Conservation (phyloP, 2,329 filamentous ascomycete species). For the Aspergillus texensis region DNA sequence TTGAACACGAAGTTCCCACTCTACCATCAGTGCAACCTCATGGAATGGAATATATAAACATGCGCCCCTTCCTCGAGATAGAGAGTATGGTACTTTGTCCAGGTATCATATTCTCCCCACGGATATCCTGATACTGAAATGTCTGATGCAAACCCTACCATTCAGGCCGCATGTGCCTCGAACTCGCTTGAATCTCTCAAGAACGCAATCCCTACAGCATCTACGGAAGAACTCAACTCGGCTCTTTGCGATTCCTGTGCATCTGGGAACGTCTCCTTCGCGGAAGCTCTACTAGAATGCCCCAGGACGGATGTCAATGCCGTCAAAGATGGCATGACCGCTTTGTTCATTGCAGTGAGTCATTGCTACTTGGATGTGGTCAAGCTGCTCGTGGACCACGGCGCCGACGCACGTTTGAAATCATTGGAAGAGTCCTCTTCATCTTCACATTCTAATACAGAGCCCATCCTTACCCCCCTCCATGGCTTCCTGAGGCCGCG, state of each 20-base stretch:
- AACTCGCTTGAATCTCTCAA: not conserved
- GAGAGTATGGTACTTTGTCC: not conserved
- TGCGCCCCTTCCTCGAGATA: not conserved
- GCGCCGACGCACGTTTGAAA: constrained; percentile 10
- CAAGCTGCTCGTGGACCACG: constrained; percentile 12
- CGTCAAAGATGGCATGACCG: not conserved
- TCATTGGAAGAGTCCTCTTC: not conserved
- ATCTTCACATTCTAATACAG: not conserved
- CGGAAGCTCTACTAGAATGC: not conserved
- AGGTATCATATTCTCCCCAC: not conserved
- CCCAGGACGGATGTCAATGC: not conserved
- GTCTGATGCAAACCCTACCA: not conserved
- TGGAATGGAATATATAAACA: not conserved
- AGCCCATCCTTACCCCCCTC: constrained; percentile 1
- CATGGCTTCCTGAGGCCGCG: constrained; percentile 1
- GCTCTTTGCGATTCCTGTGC: not conserved
- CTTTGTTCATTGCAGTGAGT: not conserved
- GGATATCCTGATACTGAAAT: not conserved
- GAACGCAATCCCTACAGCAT: not conserved
- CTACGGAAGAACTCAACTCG: not conserved
- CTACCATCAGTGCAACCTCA: not conserved
- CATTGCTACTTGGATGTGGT: constrained; percentile 6
- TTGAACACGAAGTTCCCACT: too few relatives aligned
- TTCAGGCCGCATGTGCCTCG: not conserved
- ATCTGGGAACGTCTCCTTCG: not conserved